A percentile compares a stretch with the other conserved stretches of the same genome.
Conservation (phyloP, 306 rosid species). For the Castanea crenata region DNA sequence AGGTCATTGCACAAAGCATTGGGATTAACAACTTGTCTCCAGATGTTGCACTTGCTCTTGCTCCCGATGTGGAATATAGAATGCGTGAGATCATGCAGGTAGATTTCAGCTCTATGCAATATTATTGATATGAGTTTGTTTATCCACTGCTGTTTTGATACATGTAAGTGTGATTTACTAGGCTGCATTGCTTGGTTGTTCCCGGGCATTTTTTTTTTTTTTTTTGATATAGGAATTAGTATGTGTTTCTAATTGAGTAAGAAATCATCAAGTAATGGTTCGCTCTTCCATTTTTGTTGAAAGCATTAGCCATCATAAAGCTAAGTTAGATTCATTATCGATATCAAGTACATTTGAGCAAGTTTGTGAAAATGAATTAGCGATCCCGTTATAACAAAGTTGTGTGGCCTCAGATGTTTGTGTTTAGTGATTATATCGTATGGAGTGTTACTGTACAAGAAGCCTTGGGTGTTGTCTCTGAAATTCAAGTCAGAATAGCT, state of each 20-base stretch:
- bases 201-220: not conserved
- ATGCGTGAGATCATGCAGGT: conserved; percentile 98
- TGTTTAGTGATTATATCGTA: not conserved
- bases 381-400: not conserved
- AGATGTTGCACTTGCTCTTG: conserved; percentile 75
- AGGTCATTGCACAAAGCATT: conserved; percentile 84
- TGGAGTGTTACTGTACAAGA: not conserved
- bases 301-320: not conserved
- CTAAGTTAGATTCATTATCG: not conserved
- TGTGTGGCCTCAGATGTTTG: not conserved
- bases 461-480: not conserved
- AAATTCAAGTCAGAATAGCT: not conserved
- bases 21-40: conserved; percentile 74
- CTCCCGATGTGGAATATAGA: conserved; percentile 93
- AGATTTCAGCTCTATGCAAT: not conserved
- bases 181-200: not conserved
- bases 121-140: not conserved
- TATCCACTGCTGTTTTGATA: not conserved
- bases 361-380: not conserved
- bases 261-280: not conserved
- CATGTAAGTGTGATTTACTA: not conserved
- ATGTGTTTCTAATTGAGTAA: not conserved
- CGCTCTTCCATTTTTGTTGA: not conserved
- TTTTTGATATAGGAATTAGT: not conserved
- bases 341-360: not conserved